phyloP scores from a whole-genome alignment of 495 filamentous ascomycete genomes.

The Hypomontagnella submonticulosa region DNA sequence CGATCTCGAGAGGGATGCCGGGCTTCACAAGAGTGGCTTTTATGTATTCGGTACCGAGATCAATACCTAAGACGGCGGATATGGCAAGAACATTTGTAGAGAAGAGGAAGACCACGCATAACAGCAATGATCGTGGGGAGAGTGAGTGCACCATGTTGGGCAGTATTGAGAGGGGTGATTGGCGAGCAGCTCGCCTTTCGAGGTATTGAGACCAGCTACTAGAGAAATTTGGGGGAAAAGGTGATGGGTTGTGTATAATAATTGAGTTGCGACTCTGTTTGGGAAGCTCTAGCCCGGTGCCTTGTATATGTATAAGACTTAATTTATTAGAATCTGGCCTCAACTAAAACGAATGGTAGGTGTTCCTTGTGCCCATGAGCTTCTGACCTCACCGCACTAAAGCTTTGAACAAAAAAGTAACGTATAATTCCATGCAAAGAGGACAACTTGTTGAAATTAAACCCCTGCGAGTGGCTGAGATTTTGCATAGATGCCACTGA shows the following conservation, averaged over 20 bases:
- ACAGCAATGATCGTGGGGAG: conserved; percentile 57
- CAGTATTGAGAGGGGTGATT: conserved; percentile 36
- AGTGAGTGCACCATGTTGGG: conserved; percentile 57
- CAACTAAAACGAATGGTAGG: conserved; percentile 29
- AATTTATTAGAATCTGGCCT: conserved; percentile 48
- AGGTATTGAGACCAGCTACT: conserved; percentile 39
- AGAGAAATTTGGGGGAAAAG: conserved; percentile 5
- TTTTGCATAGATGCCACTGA: conserved; percentile 44
- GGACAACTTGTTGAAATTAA: conserved; percentile 47
- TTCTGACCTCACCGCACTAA: conserved; percentile 32
- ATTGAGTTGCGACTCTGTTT: conserved; percentile 15
- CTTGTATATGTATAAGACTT: conserved; percentile 38
- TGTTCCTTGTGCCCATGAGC: conserved; percentile 31
- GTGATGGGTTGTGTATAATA: conserved; percentile 16
- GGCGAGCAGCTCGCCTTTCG: conserved; percentile 43
- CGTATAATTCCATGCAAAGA: conserved; percentile 40
- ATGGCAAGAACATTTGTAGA: conserved; percentile 62
- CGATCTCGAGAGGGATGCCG: conserved; percentile 97
- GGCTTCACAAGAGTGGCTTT: conserved; percentile 98
- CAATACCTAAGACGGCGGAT: conserved; percentile 86
- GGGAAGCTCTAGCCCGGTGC: conserved; percentile 21
- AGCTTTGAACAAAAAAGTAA: conserved; percentile 24
- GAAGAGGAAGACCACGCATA: conserved; percentile 61
- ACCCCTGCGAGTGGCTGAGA: conserved; percentile 40
- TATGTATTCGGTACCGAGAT: conserved; percentile 96